Conservation (phyloP, 352 stramenopile genomes). For the Peronospora belbahrii region DNA sequence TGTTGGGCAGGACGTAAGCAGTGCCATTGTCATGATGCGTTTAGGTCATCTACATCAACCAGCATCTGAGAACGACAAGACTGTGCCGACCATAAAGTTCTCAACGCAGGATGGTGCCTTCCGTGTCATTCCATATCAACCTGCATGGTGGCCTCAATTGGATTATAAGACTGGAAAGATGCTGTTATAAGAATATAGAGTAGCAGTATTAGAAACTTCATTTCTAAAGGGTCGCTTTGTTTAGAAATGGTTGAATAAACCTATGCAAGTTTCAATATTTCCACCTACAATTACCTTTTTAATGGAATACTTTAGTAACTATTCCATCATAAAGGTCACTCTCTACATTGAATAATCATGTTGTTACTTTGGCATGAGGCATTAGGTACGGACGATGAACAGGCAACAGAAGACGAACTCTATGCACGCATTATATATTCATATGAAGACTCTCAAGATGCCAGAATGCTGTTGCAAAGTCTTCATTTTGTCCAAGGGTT, state of each 20-base stretch:
- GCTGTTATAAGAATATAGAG: constrained; percentile 29
- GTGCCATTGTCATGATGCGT: constrained; percentile 69
- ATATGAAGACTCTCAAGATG: background rate
- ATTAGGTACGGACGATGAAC: constrained; percentile 60
- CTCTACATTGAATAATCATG: constrained; percentile 5
- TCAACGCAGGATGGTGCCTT: constrained; percentile 58
- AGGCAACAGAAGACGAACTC: constrained; percentile 47
- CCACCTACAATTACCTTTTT: no score
- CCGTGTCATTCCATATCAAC: constrained; percentile 62
- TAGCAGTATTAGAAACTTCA: background rate
- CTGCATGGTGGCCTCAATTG: constrained; percentile 66
- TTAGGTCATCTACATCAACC: constrained; percentile 54
- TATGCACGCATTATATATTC: constrained; percentile 40
- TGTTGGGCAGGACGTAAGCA: constrained; percentile 39
- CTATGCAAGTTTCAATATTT: no score
- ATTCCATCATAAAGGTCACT: background rate
- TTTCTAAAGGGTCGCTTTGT: background rate
- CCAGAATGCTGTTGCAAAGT: constrained; percentile 22
- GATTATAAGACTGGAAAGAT: constrained; percentile 72
- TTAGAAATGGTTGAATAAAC: no score
- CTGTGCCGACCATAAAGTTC: constrained; percentile 44
- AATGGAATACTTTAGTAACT: no score
- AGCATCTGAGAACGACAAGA: constrained; percentile 25
- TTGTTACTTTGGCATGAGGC: constrained; percentile 57
- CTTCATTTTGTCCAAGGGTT: constrained; percentile 50